phyloP scores from a whole-genome alignment of 768 basidiomycete species.

The Calocybe indica region DNA sequence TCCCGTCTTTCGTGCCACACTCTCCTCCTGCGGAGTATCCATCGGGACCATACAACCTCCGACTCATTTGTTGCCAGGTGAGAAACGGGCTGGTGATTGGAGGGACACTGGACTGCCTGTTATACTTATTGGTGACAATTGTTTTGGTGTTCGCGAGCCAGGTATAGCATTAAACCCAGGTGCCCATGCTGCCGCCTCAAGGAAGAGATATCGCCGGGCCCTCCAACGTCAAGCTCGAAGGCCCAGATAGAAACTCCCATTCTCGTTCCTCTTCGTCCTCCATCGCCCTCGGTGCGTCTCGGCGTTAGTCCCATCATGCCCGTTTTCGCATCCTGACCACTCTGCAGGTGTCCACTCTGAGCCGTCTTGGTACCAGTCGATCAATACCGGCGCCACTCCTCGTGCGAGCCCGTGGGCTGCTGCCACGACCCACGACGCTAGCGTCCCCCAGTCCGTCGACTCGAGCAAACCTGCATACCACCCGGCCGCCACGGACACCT shows the following conservation, averaged over 20 bases:
- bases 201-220: constrained; percentile 25
- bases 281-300: constrained; percentile 13
- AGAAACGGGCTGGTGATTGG: constrained; percentile 13
- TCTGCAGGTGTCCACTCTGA: background rate
- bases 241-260: constrained; percentile 12
- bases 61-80: constrained; percentile 18
- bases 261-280: constrained; percentile 16
- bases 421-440: constrained; percentile 6
- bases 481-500: constrained; percentile 12
- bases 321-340: constrained; percentile 2
- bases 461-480: constrained; percentile 7
- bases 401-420: constrained; percentile 2
- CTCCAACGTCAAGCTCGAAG: constrained; percentile 14
- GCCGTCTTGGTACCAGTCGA: constrained; percentile 1
- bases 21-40: constrained; percentile 5
- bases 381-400: background rate
- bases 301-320: constrained; percentile 4
- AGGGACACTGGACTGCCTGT: constrained; percentile 12
- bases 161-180: constrained; percentile 1
- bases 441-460: constrained; percentile 10
- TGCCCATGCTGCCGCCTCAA: constrained; percentile 26
- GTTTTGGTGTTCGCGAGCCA: constrained; percentile 11
- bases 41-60: constrained; percentile 25
- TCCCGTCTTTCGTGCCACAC: constrained; percentile 16
- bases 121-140: constrained; percentile 12